These are phyloP conservation scores for Entomortierella beljakovae DNA, from an alignment of 192 early-diverging fungal species.

Conservation along the genomic window DNA sequence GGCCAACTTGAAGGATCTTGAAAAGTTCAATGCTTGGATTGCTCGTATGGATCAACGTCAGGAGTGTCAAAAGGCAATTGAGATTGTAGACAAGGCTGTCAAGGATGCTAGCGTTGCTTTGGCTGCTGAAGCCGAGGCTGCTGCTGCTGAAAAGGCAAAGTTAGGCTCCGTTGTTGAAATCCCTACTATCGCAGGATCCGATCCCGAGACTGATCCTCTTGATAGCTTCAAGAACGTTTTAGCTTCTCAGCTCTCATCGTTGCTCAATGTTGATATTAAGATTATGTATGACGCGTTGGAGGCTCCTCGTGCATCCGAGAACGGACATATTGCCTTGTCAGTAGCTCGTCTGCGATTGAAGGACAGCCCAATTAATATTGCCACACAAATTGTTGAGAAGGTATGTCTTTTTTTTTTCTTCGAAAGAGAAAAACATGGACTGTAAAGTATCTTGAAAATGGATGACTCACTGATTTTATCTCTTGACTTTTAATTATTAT, in stretches of 20 bases:
- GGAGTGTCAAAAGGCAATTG: conserved; percentile 37
- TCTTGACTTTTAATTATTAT: background rate
- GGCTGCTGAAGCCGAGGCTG: conserved; percentile 26
- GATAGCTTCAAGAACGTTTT: conserved; percentile 77
- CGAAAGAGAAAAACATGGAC: too few relatives aligned
- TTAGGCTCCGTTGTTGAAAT: conserved; percentile 33
- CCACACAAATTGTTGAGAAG: conserved; percentile 71
- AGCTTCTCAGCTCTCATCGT: conserved; percentile 64
- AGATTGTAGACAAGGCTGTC: conserved; percentile 26
- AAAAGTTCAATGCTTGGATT: conserved; percentile 42
- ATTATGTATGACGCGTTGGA: conserved; percentile 69
- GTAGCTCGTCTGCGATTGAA: conserved; percentile 75
- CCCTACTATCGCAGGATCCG: conserved; percentile 54
- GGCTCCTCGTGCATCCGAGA: conserved; percentile 66
- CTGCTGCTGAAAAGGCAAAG: conserved; percentile 44
- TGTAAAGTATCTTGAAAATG: too few relatives aligned
- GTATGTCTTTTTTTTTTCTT: conserved; percentile 24
- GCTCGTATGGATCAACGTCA: conserved; percentile 35
- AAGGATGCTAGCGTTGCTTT: conserved; percentile 31
- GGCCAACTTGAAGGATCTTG: conserved; percentile 42
- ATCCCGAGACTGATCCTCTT: conserved; percentile 60
- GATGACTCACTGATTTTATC: background rate
- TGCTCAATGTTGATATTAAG: conserved; percentile 59
- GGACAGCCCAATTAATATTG: conserved; percentile 76
- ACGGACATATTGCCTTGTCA: conserved; percentile 79